phyloP scores from a whole-genome alignment of 75 land plant genomes.

The Cunninghamia lanceolata region DNA sequence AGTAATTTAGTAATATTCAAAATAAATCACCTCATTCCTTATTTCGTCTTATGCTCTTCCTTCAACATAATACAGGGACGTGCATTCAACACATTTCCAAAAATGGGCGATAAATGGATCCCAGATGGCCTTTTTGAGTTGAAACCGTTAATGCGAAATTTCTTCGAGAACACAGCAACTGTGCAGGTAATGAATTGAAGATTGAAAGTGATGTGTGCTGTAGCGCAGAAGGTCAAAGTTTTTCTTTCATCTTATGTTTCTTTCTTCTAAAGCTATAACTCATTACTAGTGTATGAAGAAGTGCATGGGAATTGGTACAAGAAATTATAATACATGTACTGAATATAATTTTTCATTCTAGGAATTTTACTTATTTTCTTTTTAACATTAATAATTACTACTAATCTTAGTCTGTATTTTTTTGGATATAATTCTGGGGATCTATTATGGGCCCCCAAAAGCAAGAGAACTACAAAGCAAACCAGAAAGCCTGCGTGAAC shows the following conservation, averaged over 20 bases:
- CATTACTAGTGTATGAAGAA: not conserved
- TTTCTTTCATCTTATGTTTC: not conserved
- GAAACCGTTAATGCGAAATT: conserved; percentile 74
- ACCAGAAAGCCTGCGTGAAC: no score
- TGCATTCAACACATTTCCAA: conserved; percentile 97
- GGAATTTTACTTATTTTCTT: not conserved
- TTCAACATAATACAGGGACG: conserved; percentile 61
- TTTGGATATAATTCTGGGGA: no score
- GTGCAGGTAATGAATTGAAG: conserved; percentile 70
- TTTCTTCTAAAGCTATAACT: not conserved
- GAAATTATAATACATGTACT: not conserved
- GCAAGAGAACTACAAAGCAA: no score
- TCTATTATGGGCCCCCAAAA: no score
- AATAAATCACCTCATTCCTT: not conserved
- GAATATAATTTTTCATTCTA: not conserved
- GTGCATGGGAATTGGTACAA: not conserved
- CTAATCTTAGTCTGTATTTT: not conserved
- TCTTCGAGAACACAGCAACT: conserved; percentile 95
- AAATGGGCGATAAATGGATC: conserved; percentile 96
- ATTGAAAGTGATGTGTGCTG: not conserved
- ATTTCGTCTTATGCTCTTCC: not conserved
- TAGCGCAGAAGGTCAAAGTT: not conserved
- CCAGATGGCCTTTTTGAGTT: conserved; percentile 86
- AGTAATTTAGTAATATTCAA: not conserved
- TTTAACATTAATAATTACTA: not conserved